Base-by-base conservation (phyloP, 352 stramenopile species). In the Aphanomyces cochlioides region DNA sequence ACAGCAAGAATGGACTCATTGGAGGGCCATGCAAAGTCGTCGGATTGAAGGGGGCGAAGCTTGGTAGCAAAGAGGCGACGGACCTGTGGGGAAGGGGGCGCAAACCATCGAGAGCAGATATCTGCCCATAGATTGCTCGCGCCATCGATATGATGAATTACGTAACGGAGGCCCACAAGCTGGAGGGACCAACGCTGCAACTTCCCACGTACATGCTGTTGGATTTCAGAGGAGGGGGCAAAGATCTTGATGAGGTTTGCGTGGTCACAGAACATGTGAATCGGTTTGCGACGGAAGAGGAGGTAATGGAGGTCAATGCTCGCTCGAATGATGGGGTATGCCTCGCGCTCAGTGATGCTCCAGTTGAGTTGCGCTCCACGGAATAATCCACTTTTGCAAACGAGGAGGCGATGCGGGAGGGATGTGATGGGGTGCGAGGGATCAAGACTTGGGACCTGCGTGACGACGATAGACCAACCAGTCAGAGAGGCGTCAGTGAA, bases 221-320 rank as follows among this genome's bases (percentile, higher is more conserved):
- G 71, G 1, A 71, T 50, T n/a, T 73, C 64, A 10, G 12, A 37
- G 12, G 37, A 7, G 0, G 72, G 68, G 5, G 66, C 47, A 41
- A 78, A 78, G 0, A 76, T 48, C 4, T 78, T 54, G 15, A 77
- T 74, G 0, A 76, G 28, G 19, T 74, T 77, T 0, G 43, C 57
- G 37, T 76, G 75, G 36, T 76, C 73, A 10, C 57, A 73, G 36
- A 45, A 77, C 1, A 78, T 13, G 38, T 3, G 37, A 50, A 67
- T 73, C 58, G 12, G 43, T 38, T 28, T 10, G 17, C 5, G 21
- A 6, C 68, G n/a, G 15, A 58, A 36, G 6, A 58, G 50, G 15
- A 58, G 36, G 50, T 58, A 58, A 21, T 58, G n/a, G 7, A 58
- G 21, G 15, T 34, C 36, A 21, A 7, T 19, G 50, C 21, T 7